These are phyloP conservation scores for Xylaria scruposa DNA, from an alignment of 495 filamentous ascomycete species.

Conservation along the genomic window DNA sequence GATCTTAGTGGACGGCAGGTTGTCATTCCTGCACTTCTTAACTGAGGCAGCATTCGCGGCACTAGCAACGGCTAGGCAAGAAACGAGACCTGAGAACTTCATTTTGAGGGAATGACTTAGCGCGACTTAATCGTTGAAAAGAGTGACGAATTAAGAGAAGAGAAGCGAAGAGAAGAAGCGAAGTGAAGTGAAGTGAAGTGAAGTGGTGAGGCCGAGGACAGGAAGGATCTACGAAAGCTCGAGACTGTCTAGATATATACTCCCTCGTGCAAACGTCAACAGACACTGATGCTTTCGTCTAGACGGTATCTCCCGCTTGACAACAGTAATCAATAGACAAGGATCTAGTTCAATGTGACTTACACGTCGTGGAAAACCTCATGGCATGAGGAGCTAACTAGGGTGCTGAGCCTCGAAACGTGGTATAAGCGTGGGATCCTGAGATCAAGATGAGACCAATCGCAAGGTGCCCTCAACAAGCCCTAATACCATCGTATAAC, in stretches of 20 bases:
- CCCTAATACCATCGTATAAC: not conserved
- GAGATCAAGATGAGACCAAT: not conserved
- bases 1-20: constrained; percentile 25
- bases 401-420: not conserved
- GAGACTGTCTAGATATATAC: constrained; percentile 4
- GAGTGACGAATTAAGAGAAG: constrained; percentile 1
- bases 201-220: not conserved
- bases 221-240: not conserved
- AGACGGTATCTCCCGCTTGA: not conserved
- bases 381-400: not conserved
- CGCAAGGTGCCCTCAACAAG: not conserved
- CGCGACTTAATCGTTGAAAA: not conserved
- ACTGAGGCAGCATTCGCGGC: not conserved
- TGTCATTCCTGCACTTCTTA: not conserved
- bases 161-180: not conserved
- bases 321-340: constrained; percentile 13
- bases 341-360: not conserved
- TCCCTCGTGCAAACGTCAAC: not conserved
- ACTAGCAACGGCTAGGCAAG: constrained; percentile 11
- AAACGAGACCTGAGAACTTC: constrained; percentile 21
- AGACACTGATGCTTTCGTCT: not conserved
- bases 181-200: not conserved
- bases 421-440: not conserved
- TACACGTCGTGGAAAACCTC: not conserved
- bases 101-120: constrained; percentile 16